Base-by-base conservation (phyloP, 257 asterid species). In the Petrea volubilis region DNA sequence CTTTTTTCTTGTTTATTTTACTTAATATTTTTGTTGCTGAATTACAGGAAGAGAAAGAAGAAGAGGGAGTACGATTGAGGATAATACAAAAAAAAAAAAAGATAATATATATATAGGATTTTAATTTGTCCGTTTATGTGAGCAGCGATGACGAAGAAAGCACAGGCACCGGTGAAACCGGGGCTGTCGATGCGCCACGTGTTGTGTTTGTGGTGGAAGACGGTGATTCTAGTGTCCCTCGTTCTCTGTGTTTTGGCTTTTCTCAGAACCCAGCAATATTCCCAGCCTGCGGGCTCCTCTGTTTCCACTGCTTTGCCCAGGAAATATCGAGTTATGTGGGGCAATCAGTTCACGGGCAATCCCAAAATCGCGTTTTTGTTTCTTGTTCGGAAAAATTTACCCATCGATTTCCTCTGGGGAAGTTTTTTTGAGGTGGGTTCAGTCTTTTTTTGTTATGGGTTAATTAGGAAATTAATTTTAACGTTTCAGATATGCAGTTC, bases 391-490 rank as follows among this genome's bases (percentile, higher is more conserved):
- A 79, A 82, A 15, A 79, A 82, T 76, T 83, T 92, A 81, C 98
- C 96, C 23, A 97, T 95, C 33, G 99, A 92, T 88, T 95, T 92
- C 71, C 85, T 95, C 2, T 92, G 99, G 99, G 92, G 81, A 49
- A 85, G 85, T 71, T 95, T 88, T 77, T 88, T 95, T 67, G 89
- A 95, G 99, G 99, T 95, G 33, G 67, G 72, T 73, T 51, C 25
- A 11, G 10, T 65, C 9, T 72, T 53, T 66, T 10, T 23, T 31
- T 24, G 29, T 25, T 43, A 38, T 44, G 47, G 36, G 21, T 60
- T 55, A 21, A 29, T 28, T n/a, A 27, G 31, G 63, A 50, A 33
- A 33, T 51, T 62, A 20, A 53, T 60, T 47, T 60, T 17, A 13
- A 3, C n/a, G 1, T 58, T 67, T 41, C 12, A 6, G 21, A 44